These are phyloP conservation scores for Fusarium nanum DNA, from an alignment of 2,329 filamentous ascomycete genomes.

Conservation along the genomic window DNA sequence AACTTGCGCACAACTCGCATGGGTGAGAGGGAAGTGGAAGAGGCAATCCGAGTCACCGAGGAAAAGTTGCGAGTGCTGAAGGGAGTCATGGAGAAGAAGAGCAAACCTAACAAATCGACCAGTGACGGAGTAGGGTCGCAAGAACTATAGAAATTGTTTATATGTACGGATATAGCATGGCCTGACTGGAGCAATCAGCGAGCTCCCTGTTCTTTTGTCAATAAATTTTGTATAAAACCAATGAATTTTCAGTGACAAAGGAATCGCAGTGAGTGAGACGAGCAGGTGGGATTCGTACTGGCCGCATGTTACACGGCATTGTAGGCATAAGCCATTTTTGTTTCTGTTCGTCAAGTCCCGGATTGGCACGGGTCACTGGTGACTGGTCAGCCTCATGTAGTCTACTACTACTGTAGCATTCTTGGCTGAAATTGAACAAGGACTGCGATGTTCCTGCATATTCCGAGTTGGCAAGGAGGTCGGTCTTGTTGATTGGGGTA, in stretches of 20 bases:
- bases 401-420: background rate
- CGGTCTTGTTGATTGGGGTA: background rate
- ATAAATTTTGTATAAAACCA: slow-evolving; percentile 15
- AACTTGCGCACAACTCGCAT: slow-evolving; percentile 70
- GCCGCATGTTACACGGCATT: background rate
- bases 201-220: slow-evolving; percentile 45
- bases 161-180: slow-evolving; percentile 40
- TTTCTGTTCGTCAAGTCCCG: background rate
- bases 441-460: slow-evolving; percentile 30
- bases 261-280: background rate
- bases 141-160: slow-evolving; percentile 40
- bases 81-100: slow-evolving; percentile 69
- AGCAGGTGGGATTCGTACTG: background rate
- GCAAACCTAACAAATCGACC: slow-evolving; percentile 23
- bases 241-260: background rate
- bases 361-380: background rate
- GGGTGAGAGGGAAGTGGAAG: slow-evolving; percentile 77
- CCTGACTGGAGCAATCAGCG: slow-evolving; percentile 38
- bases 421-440: slow-evolving; percentile 6
- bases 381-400: slow-evolving; percentile 25
- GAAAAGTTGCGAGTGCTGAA: slow-evolving; percentile 84
- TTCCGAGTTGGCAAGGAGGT: background rate
- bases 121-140: slow-evolving; percentile 28
- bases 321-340: background rate
- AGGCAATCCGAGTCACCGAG: slow-evolving; percentile 88